A percentile compares a stretch with the other conserved stretches of the same genome.
Evolutionary conservation across 495 filamentous ascomycete genomes (phyloP).

Genomic region (Penicillium subrubescens): DNA sequence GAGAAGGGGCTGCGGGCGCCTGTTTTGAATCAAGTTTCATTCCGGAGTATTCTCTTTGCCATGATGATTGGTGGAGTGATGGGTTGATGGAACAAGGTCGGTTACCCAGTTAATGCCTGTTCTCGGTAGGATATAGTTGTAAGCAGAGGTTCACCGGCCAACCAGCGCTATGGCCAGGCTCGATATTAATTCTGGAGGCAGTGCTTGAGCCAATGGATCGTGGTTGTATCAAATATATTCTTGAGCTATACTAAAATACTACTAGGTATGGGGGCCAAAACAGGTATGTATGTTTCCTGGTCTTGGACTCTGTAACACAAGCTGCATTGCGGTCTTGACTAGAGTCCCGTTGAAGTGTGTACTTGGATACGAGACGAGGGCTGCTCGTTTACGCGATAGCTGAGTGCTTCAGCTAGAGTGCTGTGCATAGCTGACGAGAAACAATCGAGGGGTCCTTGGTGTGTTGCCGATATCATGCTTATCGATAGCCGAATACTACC

Average conservation of each 20-base stretch:
- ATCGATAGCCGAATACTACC: neutral
- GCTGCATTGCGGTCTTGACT: neutral
- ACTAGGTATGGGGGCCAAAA: neutral
- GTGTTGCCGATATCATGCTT: neutral
- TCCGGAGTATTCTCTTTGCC: neutral
- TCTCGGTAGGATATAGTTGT: neutral
- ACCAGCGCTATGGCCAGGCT: neutral
- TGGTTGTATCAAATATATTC: constrained; percentile 5
- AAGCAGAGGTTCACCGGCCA: constrained; percentile 1
- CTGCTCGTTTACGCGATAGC: neutral
- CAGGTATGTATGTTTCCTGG: neutral
- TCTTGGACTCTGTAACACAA: neutral
- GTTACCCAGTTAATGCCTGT: neutral
- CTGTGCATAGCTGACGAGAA: neutral
- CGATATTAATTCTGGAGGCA: neutral
- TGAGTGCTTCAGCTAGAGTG: neutral
- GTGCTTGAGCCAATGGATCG: constrained; percentile 1
- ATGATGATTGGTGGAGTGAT: neutral
- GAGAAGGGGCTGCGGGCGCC: neutral
- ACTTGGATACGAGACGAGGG: neutral
- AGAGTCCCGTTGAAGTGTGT: neutral
- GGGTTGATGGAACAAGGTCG: neutral
- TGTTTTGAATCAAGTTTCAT: constrained; percentile 2
- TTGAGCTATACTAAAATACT: neutral
- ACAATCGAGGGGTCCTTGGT: neutral